Evolutionary conservation across 73 alveolate species (phyloP), one percentile per base, ranked within the genome.

Genomic region (Breviolum minutum): DNA sequence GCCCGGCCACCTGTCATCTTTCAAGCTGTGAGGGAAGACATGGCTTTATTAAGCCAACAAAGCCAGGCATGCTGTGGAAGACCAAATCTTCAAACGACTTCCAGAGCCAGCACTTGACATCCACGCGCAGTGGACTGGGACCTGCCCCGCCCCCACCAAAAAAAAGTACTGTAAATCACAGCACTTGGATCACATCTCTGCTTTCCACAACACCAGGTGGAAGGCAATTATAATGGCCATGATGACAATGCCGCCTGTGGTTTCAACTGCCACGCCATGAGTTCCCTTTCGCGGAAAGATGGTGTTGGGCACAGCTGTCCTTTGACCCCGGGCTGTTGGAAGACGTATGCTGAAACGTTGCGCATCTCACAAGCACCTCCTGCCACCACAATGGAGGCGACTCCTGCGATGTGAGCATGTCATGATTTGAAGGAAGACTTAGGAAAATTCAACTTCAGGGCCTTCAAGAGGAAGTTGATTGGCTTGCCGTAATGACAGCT

Each of bases 101-200:
- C 88, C 97, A 26, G 97, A 91, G 29, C 77, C 77, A 16, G 48
- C 29, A 62, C 61, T 77, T 32, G 88, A 91, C 69, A 91, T 91
- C 97, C 97, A 91, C 64, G 64, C 74, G 88, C 97, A 91, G 13
- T 71, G 97, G 48, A 91, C 97, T 4, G 97, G 97, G 85, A 91
- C 97, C 97, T 91, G 73, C 87, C 60, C 11, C n/a, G n/a, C n/a
- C n/a, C n/a, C n/a, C n/a, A n/a, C n/a, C 54, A 63, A 30, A 24
- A 8, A 14, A 17, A 4, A 30, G 62, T 26, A 16, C 54, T 2
- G 11, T 73, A 40, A 17, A 76, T 9, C n/a, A 71, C 85, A 22
- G 7, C 85, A n/a, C 30, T 13, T 61, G 12, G 63, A 13, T 29
- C 14, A 22, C 27, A 29, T 9, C 86, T 24, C 24, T 9, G 13